Conservation (phyloP, 768 basidiomycete species). For the Suillus cothurnatus region DNA sequence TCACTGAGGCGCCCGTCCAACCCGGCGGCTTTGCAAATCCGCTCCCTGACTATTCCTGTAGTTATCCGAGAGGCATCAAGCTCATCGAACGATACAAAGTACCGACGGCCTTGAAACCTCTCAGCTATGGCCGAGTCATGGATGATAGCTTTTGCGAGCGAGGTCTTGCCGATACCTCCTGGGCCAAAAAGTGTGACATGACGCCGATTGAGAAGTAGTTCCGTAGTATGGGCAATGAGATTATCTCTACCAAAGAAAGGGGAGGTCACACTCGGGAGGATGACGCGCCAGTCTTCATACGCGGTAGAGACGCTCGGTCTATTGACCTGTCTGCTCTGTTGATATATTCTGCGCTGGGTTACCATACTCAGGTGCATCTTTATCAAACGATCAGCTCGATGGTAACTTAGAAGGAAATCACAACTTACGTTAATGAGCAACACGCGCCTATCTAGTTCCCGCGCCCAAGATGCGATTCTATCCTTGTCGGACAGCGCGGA, state of each 20-base stretch:
- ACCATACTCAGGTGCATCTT: background rate
- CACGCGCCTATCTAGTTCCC: background rate
- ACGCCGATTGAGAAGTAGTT: background rate
- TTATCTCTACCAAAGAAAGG: constrained; percentile 6
- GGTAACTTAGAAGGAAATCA: background rate
- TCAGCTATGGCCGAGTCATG: background rate
- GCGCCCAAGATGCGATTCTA: background rate
- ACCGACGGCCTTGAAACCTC: constrained; percentile 2
- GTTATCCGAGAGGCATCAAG: background rate
- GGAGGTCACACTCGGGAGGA: background rate
- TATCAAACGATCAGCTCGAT: background rate
- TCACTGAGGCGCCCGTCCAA: background rate
- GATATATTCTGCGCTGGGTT: background rate
- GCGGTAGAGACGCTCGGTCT: background rate
- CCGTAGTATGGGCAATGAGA: background rate
- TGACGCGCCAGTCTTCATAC: background rate
- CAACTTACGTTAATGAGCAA: background rate
- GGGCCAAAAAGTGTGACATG: constrained; percentile 5
- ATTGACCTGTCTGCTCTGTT: background rate
- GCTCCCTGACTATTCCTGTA: background rate
- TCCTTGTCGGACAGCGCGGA: background rate
- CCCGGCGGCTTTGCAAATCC: background rate
- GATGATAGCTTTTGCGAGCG: constrained; percentile 7
- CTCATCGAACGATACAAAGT: constrained; percentile 7
- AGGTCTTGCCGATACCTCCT: constrained; percentile 7